A percentile compares a stretch with the other conserved stretches of the same genome.
These are phyloP conservation scores for Mallotus nudiflorus DNA, from an alignment of 345 rosid genomes.

Conservation along the genomic window DNA sequence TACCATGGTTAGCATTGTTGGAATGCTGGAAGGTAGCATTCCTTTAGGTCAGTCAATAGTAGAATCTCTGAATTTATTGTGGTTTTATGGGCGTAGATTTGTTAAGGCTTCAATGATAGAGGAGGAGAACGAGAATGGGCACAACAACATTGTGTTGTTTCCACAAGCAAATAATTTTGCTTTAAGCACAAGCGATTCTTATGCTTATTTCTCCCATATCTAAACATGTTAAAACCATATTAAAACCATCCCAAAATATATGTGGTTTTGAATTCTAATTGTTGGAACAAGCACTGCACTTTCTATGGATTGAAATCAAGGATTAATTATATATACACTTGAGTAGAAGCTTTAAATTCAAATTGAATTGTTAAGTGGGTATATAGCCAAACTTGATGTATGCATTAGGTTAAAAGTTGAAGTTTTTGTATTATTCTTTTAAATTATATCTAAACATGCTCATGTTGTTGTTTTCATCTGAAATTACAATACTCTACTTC, in stretches of 20 bases:
- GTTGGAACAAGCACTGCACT: background rate
- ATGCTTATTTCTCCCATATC: slow-evolving; percentile 47
- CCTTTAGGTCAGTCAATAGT: slow-evolving; percentile 61
- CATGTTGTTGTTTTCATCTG: no score
- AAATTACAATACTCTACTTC: no score
- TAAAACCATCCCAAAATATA: background rate
- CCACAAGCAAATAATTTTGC: slow-evolving; percentile 38
- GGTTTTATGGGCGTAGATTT: slow-evolving; percentile 76
- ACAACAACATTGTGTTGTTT: no score
- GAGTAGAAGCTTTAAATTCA: background rate
- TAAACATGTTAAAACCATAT: no score
- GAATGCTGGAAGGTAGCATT: slow-evolving; percentile 38
- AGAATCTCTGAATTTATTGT: slow-evolving; percentile 78
- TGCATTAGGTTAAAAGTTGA: background rate
- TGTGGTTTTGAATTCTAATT: background rate
- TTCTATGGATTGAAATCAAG: background rate
- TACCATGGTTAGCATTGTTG: slow-evolving; percentile 25
- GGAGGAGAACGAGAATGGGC: slow-evolving; percentile 37
- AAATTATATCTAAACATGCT: background rate
- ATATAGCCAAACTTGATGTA: no score
- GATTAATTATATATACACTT: background rate
- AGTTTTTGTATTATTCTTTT: background rate
- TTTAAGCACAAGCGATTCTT: slow-evolving; percentile 38
- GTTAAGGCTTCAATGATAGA: slow-evolving; percentile 67
- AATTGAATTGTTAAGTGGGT: background rate